A percentile compares a stretch with the other conserved stretches of the same genome.
These are phyloP conservation scores for Bryum argenteum DNA, from an alignment of 225 moss, liverwort and hornwort species.

Conservation along the genomic window DNA sequence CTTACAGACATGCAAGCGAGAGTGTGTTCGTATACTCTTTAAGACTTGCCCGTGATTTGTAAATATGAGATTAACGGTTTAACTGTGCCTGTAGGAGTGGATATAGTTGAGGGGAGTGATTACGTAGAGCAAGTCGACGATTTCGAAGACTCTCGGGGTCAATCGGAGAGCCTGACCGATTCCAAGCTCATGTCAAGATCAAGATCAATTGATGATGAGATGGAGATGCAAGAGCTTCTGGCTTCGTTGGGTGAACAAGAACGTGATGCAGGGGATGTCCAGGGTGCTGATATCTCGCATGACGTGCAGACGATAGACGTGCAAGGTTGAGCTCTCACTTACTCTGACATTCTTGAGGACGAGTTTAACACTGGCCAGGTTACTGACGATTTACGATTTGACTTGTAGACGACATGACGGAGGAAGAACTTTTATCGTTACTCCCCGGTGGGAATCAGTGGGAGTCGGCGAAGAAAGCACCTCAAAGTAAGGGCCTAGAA, in stretches of 20 bases:
- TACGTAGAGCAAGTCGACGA: conserved; percentile 41
- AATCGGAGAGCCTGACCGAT: conserved; percentile 26
- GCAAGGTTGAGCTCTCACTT: conserved; percentile 27
- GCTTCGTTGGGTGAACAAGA: conserved; percentile 50
- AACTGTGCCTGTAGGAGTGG: conserved; percentile 27
- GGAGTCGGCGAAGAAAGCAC: conserved; percentile 37
- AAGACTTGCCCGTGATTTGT: conserved; percentile 18
- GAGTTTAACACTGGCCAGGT: neutral
- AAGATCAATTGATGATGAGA: conserved; percentile 48
- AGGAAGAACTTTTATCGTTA: conserved; percentile 54
- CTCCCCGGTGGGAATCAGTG: conserved; percentile 51
- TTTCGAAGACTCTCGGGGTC: conserved; percentile 22
- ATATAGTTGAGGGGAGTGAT: conserved; percentile 32
- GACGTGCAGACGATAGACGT: conserved; percentile 25
- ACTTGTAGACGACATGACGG: conserved; percentile 54
- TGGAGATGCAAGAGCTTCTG: conserved; percentile 65
- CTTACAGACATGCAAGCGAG: conserved; percentile 6
- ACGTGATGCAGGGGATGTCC: conserved; percentile 30
- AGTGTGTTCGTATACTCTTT: conserved; percentile 10
- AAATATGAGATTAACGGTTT: conserved; percentile 33
- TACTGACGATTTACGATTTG: conserved; percentile 31
- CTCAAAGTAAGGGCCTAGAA: conserved; percentile 51
- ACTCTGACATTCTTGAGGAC: conserved; percentile 22
- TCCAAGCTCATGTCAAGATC: conserved; percentile 14
- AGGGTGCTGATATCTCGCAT: conserved; percentile 23